Evolutionary conservation across 176 grass and related monocot species (phyloP).

Genomic region (Themeda triandra): DNA sequence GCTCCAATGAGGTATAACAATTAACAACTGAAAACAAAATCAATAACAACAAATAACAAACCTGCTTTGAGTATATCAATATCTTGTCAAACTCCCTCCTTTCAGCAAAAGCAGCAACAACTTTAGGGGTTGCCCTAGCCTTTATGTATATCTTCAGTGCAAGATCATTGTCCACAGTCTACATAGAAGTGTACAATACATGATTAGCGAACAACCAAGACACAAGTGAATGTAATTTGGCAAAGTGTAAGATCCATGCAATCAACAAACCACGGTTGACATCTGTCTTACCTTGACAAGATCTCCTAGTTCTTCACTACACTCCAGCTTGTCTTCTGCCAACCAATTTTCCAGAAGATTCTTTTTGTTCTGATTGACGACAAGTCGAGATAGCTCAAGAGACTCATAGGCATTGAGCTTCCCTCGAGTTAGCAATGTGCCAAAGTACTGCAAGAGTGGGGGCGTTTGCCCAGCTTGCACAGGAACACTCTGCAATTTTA

Average conservation of each 20-base stretch:
- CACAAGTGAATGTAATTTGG: not conserved
- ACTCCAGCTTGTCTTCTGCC: constrained; percentile 92
- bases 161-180: constrained; percentile 99
- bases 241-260: not conserved
- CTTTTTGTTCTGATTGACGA: constrained; percentile 99
- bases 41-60: constrained; percentile 16
- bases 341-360: constrained; percentile 94
- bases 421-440: constrained; percentile 81
- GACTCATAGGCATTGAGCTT: constrained; percentile 95
- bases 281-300: constrained; percentile 66
- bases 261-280: no score
- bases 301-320: constrained; percentile 94
- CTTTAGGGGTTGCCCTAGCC: constrained; percentile 98
- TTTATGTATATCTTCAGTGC: constrained; percentile 98
- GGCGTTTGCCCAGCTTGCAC: constrained; percentile 92
- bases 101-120: constrained; percentile 99
- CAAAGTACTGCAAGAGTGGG: constrained; percentile 87
- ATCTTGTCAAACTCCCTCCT: constrained; percentile 91
- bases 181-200: constrained; percentile 19
- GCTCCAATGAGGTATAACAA: not conserved
- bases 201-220: constrained; percentile 27
- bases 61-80: constrained; percentile 95
- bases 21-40: not conserved
- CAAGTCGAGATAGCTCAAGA: constrained; percentile 82
- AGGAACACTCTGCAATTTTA: constrained; percentile 72